Conservation (phyloP, 352 stramenopile species). For the Pythium myriotylum region DNA sequence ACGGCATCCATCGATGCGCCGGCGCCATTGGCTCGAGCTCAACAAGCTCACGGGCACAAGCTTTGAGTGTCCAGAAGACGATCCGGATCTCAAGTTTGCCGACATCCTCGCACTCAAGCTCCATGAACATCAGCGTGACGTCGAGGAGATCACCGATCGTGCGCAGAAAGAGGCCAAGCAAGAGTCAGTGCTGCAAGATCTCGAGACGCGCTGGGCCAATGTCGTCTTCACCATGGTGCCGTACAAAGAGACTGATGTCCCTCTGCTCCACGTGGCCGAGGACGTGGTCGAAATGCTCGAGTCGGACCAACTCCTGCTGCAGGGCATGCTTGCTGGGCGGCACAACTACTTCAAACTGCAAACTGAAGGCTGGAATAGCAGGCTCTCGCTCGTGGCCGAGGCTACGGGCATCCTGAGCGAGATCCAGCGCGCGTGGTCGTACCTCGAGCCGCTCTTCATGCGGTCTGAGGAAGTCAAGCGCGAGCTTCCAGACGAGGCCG, state of each 20-base stretch:
- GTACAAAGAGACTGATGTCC: slow-evolving; percentile 89
- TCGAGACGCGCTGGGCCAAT: slow-evolving; percentile 77
- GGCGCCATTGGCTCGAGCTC: slow-evolving; percentile 75
- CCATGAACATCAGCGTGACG: slow-evolving; percentile 75
- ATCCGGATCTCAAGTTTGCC: slow-evolving; percentile 66
- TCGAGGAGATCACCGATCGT: slow-evolving; percentile 92
- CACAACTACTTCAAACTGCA: slow-evolving; percentile 73
- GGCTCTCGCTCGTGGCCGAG: slow-evolving; percentile 80
- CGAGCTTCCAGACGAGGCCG: slow-evolving; percentile 91
- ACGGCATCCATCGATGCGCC: slow-evolving; percentile 73
- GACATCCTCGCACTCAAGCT: slow-evolving; percentile 86
- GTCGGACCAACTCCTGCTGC: slow-evolving; percentile 93
- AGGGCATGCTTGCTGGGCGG: slow-evolving; percentile 89
- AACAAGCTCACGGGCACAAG: slow-evolving; percentile 54
- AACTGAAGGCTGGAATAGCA: slow-evolving; percentile 56
- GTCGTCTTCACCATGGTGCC: slow-evolving; percentile 78
- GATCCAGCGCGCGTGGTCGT: slow-evolving; percentile 96
- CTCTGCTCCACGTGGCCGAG: slow-evolving; percentile 88
- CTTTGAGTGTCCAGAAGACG: slow-evolving; percentile 71
- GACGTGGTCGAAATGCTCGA: slow-evolving; percentile 95
- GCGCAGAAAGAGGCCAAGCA: slow-evolving; percentile 92
- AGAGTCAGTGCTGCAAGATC: slow-evolving; percentile 76
- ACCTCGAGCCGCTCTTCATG: slow-evolving; percentile 95
- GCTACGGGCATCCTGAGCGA: slow-evolving; percentile 87
- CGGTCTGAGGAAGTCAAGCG: slow-evolving; percentile 94